A percentile compares a stretch with the other conserved stretches of the same genome.
phyloP scores from a whole-genome alignment of 129 eudicot species.

The Smallanthus sonchifolius region DNA sequence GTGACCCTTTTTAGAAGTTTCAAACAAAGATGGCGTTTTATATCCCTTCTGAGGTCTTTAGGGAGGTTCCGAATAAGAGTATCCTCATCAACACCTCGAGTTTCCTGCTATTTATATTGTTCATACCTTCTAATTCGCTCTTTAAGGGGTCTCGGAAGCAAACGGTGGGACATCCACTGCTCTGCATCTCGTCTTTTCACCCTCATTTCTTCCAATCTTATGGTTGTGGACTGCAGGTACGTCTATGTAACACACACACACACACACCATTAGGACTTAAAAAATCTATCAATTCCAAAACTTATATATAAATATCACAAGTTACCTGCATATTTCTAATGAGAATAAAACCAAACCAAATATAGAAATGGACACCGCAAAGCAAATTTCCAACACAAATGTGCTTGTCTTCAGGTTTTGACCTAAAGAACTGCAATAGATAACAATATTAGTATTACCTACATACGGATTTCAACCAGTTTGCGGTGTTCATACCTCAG shows the following conservation, averaged over 20 bases:
- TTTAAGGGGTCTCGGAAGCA: constrained; percentile 69
- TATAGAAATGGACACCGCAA: constrained; percentile 82
- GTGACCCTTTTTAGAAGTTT: constrained; percentile 78
- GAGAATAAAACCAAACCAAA: constrained; percentile 84
- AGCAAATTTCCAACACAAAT: constrained; percentile 81
- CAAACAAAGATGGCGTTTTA: constrained; percentile 92
- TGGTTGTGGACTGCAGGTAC: constrained; percentile 85
- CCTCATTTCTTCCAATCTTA: constrained; percentile 93
- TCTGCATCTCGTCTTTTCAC: constrained; percentile 94
- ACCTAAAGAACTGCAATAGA: constrained; percentile 72
- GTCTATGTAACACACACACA: constrained; percentile 42
- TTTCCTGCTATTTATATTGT: constrained; percentile 98
- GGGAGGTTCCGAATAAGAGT: constrained; percentile 75
- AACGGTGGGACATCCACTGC: constrained; percentile 97
- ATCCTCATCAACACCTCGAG: constrained; percentile 96
- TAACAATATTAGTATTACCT: no score
- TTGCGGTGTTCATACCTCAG: constrained; percentile 48
- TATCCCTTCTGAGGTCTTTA: constrained; percentile 94
- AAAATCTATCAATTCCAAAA: neutral
- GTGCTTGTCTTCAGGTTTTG: constrained; percentile 89
- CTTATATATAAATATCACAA: neutral
- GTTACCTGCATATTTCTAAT: constrained; percentile 91
- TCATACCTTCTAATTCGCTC: constrained; percentile 91
- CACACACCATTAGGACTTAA: no score
- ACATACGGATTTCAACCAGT: neutral